Base-by-base conservation (phyloP, 2,329 filamentous ascomycete species). In the Neophaeococcomyces mojaviensis region DNA sequence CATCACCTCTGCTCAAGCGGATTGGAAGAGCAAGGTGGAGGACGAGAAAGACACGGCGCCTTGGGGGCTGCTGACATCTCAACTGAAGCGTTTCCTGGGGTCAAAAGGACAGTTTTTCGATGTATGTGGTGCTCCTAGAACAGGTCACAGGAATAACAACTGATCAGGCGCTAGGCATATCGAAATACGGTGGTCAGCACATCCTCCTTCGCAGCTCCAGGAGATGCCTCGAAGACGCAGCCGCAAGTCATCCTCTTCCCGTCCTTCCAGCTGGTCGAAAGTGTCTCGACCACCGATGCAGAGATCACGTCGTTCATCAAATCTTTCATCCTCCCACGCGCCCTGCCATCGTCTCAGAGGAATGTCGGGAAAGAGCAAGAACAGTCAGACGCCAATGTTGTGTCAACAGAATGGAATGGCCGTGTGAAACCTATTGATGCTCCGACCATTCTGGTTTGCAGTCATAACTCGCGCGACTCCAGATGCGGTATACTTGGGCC, bases 21-120 rank as follows among this genome's bases (percentile, higher is more conserved):
- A 94, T 66, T 96, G 89, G 89, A 71, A 74, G 22, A 89, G 84
- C 59, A 78, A 79, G 47, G 94, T 96, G 51, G 88, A 94, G 61
- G 82, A 94, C 37, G 88, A 94, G 49, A 78, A 82, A 13, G 61
- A 66, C 28, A 62, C 67, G 2, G 62, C 70, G 20, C 66, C 64
- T 12, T 72, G 67, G 67, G 68, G 68, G 6, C 55, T 57, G 22
- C 56, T 75, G 66, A 58, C 78, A 70, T 79, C 82, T 31, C 81
- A 86, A 46, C 63, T 96, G 48, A 90, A 86, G 62, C 45, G 47
- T 55, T 61, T 86, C 30, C 67, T 87, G 51, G 82, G 82, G 2
- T 71, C 81, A 6, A 79, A 80, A 2, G 84, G 84, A 3, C 67
- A 68, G 44, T 86, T 77, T 61, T 76, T 74, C 47, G 80, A 88